Evolutionary conservation across 2,329 filamentous ascomycete genomes (phyloP).

Genomic region (Alternaria sp.): DNA sequence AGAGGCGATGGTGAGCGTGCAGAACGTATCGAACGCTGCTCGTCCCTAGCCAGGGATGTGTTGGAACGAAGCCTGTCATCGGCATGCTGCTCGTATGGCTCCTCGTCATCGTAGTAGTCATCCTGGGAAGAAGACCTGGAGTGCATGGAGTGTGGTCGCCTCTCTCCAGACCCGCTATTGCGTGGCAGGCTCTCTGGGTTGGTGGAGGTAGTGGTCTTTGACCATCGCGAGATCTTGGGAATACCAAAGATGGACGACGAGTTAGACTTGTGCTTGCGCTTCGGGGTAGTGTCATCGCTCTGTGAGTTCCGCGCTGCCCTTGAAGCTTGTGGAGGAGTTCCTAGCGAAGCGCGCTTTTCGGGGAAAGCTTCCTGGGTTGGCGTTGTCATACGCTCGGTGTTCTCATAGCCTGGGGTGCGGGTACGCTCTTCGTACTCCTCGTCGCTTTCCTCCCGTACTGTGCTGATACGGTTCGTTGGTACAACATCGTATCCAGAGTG

Average conservation of each 20-base stretch:
- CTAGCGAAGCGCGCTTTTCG: constrained; percentile 41
- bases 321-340: constrained; percentile 62
- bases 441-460: constrained; percentile 80
- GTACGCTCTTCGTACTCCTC: constrained; percentile 73
- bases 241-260: constrained; percentile 74
- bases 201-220: constrained; percentile 91
- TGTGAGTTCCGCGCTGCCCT: constrained; percentile 51
- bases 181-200: constrained; percentile 76
- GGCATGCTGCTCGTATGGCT: constrained; percentile 61
- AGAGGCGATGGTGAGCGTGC: constrained; percentile 58
- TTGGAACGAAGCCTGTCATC: constrained; percentile 60
- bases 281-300: constrained; percentile 81
- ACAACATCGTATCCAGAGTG: constrained; percentile 60
- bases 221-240: constrained; percentile 96
- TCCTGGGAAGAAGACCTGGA: constrained; percentile 82
- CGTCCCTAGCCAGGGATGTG: constrained; percentile 39
- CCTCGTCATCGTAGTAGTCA: constrained; percentile 66
- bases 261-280: constrained; percentile 86
- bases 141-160: constrained; percentile 67
- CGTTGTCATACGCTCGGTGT: constrained; percentile 66
- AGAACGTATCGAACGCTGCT: constrained; percentile 46
- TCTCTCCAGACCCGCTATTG: constrained; percentile 64
- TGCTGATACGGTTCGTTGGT: constrained; percentile 82
- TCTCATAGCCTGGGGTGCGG: constrained; percentile 63
- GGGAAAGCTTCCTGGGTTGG: constrained; percentile 62